A percentile compares a stretch with the other conserved stretches of the same genome.
phyloP scores from a whole-genome alignment of 2,329 filamentous ascomycete genomes.

The Pezicula rhizophila region DNA sequence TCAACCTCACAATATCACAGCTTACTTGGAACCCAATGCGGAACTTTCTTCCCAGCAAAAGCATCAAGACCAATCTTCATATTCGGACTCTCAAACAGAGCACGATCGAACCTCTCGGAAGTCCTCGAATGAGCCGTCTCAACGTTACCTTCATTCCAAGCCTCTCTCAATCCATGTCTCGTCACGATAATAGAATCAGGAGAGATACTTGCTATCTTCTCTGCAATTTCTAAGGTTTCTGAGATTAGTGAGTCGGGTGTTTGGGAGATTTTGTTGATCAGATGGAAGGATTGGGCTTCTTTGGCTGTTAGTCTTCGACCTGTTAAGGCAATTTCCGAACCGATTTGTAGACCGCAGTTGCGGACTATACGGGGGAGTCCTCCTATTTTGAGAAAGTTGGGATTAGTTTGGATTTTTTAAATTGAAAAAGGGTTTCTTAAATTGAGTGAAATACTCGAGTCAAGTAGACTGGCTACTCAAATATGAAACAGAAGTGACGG shows the following conservation, averaged over 20 bases:
- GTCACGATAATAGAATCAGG: conserved; percentile 71
- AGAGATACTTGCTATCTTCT: conserved; percentile 55
- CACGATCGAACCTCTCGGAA: conserved; percentile 48
- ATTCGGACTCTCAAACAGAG: conserved; percentile 61
- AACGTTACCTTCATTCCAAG: conserved; percentile 60
- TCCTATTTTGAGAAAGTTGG: conserved; percentile 31
- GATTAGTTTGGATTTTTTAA: too few species aligned
- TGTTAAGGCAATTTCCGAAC: conserved; percentile 64
- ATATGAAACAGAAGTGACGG: too few species aligned
- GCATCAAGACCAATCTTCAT: conserved; percentile 67
- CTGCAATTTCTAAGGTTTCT: conserved; percentile 56
- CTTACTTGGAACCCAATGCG: conserved; percentile 61
- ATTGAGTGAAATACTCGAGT: too few species aligned
- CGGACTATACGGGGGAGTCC: conserved; percentile 61
- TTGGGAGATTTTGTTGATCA: conserved; percentile 60
- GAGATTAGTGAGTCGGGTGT: conserved; percentile 38
- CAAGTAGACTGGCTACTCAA: too few species aligned
- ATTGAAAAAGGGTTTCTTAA: too few species aligned
- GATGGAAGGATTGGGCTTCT: conserved; percentile 56
- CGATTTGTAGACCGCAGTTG: conserved; percentile 59
- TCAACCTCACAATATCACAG: conserved; percentile 32
- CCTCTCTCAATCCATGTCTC: conserved; percentile 62
- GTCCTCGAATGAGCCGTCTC: conserved; percentile 52
- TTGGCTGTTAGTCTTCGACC: conserved; percentile 53
- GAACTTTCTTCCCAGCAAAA: conserved; percentile 69